A percentile compares a stretch with the other conserved stretches of the same genome.
phyloP scores from a whole-genome alignment of 2,329 filamentous ascomycete species.

The Cucurbitaria berberidis region DNA sequence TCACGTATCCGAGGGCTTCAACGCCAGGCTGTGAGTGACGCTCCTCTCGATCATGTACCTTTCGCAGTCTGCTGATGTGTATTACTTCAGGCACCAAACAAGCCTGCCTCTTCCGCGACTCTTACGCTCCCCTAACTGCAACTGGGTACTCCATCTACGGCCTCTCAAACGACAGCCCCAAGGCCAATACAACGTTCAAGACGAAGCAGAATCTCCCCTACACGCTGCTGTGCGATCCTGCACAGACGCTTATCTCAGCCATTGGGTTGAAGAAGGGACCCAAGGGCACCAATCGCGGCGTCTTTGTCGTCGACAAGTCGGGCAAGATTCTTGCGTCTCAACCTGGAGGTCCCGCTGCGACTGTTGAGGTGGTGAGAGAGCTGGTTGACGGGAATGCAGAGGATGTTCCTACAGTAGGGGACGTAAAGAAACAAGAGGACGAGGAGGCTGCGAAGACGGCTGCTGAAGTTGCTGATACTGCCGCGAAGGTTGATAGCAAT shows the following conservation, averaged over 20 bases:
- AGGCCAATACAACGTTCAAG: slow-evolving; percentile 92
- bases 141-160: slow-evolving; percentile 88
- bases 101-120: slow-evolving; percentile 91
- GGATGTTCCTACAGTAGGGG: slow-evolving; percentile 28
- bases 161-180: slow-evolving; percentile 84
- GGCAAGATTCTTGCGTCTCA: slow-evolving; percentile 80
- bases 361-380: slow-evolving; percentile 76
- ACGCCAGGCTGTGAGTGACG: slow-evolving; percentile 85
- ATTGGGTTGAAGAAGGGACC: slow-evolving; percentile 89
- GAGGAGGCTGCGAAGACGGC: slow-evolving; percentile 48
- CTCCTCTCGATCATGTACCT: background rate
- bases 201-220: slow-evolving; percentile 90
- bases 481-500: slow-evolving; percentile 47
- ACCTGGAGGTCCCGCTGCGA: slow-evolving; percentile 77
- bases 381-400: slow-evolving; percentile 56
- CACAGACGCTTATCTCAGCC: slow-evolving; percentile 75
- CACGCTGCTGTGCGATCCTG: slow-evolving; percentile 82
- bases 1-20: slow-evolving; percentile 94
- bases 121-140: slow-evolving; percentile 74
- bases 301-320: slow-evolving; percentile 83
- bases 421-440: slow-evolving; percentile 46
- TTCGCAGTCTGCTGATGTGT: slow-evolving; percentile 15
- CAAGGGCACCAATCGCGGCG: slow-evolving; percentile 81
- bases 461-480: slow-evolving; percentile 55
- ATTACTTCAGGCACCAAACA: slow-evolving; percentile 78